Evolutionary conservation across 2,329 filamentous ascomycete species (phyloP).

Genomic region (Ceratocystis eucalypticola): DNA sequence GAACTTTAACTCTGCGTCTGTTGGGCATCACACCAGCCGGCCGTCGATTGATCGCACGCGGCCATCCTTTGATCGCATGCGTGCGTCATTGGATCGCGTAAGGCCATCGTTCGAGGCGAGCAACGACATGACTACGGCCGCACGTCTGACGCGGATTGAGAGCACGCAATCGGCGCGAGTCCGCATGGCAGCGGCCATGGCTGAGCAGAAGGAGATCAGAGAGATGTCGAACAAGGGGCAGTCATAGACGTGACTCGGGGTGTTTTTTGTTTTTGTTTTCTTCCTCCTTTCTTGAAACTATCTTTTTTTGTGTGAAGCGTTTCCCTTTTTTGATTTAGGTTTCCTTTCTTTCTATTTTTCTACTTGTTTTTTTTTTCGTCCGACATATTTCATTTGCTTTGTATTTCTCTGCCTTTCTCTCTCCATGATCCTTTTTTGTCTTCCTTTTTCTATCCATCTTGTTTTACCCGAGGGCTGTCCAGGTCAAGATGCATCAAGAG

Average conservation of each 20-base stretch:
- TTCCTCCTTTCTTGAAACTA: neutral
- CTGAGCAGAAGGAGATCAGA: neutral
- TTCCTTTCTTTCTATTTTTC: slow-evolving; percentile 23
- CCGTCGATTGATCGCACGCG: slow-evolving; percentile 55
- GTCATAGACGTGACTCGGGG: neutral
- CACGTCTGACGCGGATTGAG: slow-evolving; percentile 71
- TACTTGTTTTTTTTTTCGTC: slow-evolving; percentile 21
- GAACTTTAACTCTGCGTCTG: slow-evolving; percentile 21
- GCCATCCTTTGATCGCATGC: slow-evolving; percentile 77
- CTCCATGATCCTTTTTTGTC: slow-evolving; percentile 21
- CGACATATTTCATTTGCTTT: slow-evolving; percentile 9
- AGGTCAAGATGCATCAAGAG: slow-evolving; percentile 23
- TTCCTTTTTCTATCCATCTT: slow-evolving; percentile 15
- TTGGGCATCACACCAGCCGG: slow-evolving; percentile 28
- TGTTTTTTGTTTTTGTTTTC: neutral
- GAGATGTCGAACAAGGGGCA: slow-evolving; percentile 6
- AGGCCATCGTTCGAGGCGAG: slow-evolving; percentile 75
- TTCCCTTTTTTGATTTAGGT: slow-evolving; percentile 17
- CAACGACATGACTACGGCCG: slow-evolving; percentile 83
- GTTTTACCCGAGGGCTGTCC: slow-evolving; percentile 25
- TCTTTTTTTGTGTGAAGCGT: slow-evolving; percentile 3
- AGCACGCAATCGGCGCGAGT: slow-evolving; percentile 42
- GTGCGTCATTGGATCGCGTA: slow-evolving; percentile 74
- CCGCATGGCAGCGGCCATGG: neutral
- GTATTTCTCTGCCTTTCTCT: slow-evolving; percentile 20